phyloP scores from a whole-genome alignment of 164 flowering plant genomes.

The Stephania yunnanensis region DNA sequence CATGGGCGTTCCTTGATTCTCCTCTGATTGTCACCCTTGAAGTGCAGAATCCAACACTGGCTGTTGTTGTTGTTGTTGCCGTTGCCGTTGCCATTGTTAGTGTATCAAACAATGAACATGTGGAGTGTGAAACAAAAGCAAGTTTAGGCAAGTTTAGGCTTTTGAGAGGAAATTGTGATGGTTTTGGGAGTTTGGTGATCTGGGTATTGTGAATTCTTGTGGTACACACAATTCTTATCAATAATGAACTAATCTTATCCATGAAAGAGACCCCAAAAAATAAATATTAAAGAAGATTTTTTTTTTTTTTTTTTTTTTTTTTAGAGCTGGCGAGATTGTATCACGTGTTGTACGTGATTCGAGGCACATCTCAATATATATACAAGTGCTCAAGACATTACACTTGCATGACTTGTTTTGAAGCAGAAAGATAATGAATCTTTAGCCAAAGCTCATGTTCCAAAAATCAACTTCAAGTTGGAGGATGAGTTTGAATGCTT shows the following conservation, averaged over 20 bases:
- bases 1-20: slow-evolving; percentile 24
- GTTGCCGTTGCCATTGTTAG: slow-evolving; percentile 17
- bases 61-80: slow-evolving; percentile 44
- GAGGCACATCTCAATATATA: no score
- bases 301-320: no score
- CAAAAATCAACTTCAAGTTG: slow-evolving; percentile 76
- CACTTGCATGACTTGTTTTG: no score
- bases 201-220: not conserved
- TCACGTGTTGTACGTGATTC: not conserved
- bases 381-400: no score
- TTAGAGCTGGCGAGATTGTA: not conserved
- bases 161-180: slow-evolving; percentile 1
- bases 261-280: not conserved
- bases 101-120: no score
- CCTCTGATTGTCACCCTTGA: slow-evolving; percentile 29
- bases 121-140: not conserved
- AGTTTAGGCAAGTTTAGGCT: no score
- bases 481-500: slow-evolving; percentile 41
- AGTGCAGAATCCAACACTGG: slow-evolving; percentile 43
- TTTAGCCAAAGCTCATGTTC: slow-evolving; percentile 69
- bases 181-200: slow-evolving; percentile 4
- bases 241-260: not conserved
- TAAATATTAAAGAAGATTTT: not conserved
- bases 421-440: not conserved
- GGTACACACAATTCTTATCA: not conserved